Evolutionary conservation across 2,329 filamentous ascomycete genomes (phyloP), one percentile per base, ranked within the genome.

Genomic region (Microsporum audouinii): DNA sequence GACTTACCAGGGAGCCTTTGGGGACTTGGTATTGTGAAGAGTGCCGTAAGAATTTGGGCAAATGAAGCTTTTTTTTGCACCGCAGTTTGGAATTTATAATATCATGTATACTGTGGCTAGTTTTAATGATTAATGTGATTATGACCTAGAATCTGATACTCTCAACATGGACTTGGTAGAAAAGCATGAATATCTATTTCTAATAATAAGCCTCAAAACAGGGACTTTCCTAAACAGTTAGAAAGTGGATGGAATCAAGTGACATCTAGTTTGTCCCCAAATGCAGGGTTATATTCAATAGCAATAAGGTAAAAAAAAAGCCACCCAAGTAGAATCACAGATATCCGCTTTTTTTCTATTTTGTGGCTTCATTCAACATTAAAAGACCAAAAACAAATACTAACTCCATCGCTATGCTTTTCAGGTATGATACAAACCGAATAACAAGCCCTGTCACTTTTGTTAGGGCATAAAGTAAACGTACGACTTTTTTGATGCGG

Each of bases 21-120:
- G 80, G 81, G 62, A 80, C 79, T 57, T 83, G 80, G 80, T 83
- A 77, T 69, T 83, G 80, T 70, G 76, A 77, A 49, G 78, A 80
- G 64, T 83, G 80, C 68, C 68, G 75, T 62, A 72, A 71, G 60
- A 76, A 69, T 53, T 66, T 76, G 60, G 71, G 71, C 27, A 74
- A 74, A 63, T 75, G 29, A 63, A 59, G 7, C 1, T 12, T n/a
- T 10, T n/a, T 12, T 7, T 17, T 41, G 6, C 14, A 43, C 55
- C 36, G 12, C 55, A n/a, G 41, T 23, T 49, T 33, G 45, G 45
- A 10, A 33, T 27, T 10, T 27, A 39, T 43, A 41, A 57, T 34
- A 33, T 34, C 7, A n/a, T 34, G 1, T 33, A 31, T 55, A 55
- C 14, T 34, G 49, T 55, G 38, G 23, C 31, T 36, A 34, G 29